Conservation (phyloP, 345 rosid genomes). For the Boechera stricta region DNA sequence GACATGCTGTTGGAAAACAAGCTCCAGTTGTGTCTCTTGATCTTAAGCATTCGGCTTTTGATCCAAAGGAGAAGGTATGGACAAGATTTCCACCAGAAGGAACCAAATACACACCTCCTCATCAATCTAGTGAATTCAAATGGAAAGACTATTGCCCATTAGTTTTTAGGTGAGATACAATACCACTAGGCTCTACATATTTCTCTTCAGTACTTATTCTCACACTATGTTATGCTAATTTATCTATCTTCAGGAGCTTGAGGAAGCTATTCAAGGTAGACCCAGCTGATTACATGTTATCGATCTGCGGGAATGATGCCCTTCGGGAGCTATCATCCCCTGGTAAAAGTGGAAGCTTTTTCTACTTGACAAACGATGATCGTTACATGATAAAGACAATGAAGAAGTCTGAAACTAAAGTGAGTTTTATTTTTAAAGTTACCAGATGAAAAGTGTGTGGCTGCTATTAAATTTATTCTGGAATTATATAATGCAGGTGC, state of each 20-base stretch:
- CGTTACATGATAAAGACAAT: slow-evolving; percentile 95
- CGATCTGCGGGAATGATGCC: slow-evolving; percentile 93
- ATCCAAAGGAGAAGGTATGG: slow-evolving; percentile 93
- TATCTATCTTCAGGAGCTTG: slow-evolving; percentile 59
- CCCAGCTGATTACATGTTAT: slow-evolving; percentile 94
- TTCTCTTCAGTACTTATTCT: slow-evolving; percentile 8
- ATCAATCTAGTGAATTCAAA: slow-evolving; percentile 78
- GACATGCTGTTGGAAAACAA: slow-evolving; percentile 89
- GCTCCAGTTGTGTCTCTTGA: slow-evolving; percentile 75
- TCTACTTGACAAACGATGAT: slow-evolving; percentile 87
- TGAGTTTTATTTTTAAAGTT: slow-evolving; percentile 39
- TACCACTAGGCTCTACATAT: slow-evolving; percentile 6
- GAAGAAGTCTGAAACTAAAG: slow-evolving; percentile 90
- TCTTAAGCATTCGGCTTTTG: slow-evolving; percentile 87
- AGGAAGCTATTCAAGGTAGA: slow-evolving; percentile 93
- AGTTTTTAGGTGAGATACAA: slow-evolving; percentile 72
- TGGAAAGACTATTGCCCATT: slow-evolving; percentile 98
- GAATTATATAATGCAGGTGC: slow-evolving; percentile 56
- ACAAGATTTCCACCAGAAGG: slow-evolving; percentile 94
- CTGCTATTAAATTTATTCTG: slow-evolving; percentile 14
- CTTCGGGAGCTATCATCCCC: slow-evolving; percentile 95
- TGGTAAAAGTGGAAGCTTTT: slow-evolving; percentile 98
- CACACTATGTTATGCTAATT: slow-evolving; percentile 1
- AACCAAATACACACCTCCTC: slow-evolving; percentile 89
- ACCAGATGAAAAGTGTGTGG: neutral